These are phyloP conservation scores for Cercospora beticola DNA, from an alignment of 2,329 filamentous ascomycete genomes.

Conservation along the genomic window DNA sequence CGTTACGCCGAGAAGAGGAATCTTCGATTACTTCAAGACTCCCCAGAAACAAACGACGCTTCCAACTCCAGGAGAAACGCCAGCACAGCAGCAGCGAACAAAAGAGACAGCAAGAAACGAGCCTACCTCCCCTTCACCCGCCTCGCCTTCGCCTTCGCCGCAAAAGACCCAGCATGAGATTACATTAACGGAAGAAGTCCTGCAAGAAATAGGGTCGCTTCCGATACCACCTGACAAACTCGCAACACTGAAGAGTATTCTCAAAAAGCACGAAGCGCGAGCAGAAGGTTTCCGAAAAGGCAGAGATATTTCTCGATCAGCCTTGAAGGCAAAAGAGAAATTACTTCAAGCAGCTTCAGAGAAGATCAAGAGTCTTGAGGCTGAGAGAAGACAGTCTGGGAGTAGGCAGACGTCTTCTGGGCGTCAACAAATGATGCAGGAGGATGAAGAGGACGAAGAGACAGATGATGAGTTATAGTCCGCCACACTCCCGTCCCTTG, in stretches of 20 bases:
- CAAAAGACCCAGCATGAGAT: not conserved
- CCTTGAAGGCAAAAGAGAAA: constrained; percentile 64
- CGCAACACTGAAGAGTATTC: constrained; percentile 44
- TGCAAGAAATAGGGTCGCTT: constrained; percentile 23
- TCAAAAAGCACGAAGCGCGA: constrained; percentile 58
- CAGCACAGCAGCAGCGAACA: not conserved
- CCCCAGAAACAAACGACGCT: constrained; percentile 23
- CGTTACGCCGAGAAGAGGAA: constrained; percentile 31
- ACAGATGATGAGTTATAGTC: constrained; percentile 15
- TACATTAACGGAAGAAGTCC: constrained; percentile 30
- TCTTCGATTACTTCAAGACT: constrained; percentile 29
- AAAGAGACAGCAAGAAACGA: not conserved
- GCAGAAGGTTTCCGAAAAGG: constrained; percentile 63
- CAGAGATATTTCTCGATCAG: constrained; percentile 64
- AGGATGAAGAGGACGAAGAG: constrained; percentile 10
- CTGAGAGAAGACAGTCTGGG: not conserved
- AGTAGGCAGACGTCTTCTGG: constrained; percentile 44
- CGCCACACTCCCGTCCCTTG: not conserved
- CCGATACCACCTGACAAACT: constrained; percentile 30
- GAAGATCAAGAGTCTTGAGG: constrained; percentile 59
- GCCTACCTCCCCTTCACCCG: constrained; percentile 25
- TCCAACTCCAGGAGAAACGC: not conserved
- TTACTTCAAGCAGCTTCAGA: constrained; percentile 65
- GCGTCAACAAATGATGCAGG: constrained; percentile 30
- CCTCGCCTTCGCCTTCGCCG: not conserved